Conservation (phyloP, 2,329 filamentous ascomycete species). For the Penicillium decumbens region DNA sequence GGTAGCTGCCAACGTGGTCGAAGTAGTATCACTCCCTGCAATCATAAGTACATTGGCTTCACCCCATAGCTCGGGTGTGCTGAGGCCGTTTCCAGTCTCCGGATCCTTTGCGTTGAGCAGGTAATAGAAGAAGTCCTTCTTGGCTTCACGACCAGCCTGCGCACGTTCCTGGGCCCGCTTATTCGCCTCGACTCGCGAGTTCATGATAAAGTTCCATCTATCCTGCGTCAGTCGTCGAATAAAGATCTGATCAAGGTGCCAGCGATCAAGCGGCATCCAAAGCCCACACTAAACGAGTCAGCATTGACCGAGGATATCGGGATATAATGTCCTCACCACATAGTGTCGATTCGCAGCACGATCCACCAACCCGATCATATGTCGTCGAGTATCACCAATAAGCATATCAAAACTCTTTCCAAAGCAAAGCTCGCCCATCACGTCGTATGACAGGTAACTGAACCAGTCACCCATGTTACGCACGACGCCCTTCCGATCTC, state of each 20-base stretch:
- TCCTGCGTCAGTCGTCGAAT: conserved; percentile 64
- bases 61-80: conserved; percentile 63
- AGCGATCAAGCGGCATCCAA: conserved; percentile 63
- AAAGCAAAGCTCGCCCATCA: conserved; percentile 51
- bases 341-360: conserved; percentile 64
- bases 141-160: conserved; percentile 60
- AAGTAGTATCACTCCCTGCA: conserved; percentile 67
- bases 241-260: conserved; percentile 63
- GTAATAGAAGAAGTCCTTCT: conserved; percentile 72
- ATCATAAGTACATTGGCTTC: conserved; percentile 69
- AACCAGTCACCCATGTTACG: conserved; percentile 39
- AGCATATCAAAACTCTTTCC: conserved; percentile 51
- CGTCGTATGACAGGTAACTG: conserved; percentile 47
- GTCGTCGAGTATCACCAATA: conserved; percentile 48
- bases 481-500: conserved; percentile 24
- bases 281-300: conserved; percentile 56
- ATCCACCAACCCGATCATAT: conserved; percentile 63
- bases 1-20: conserved; percentile 52
- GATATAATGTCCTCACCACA: conserved; percentile 50
- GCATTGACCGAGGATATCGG: background rate
- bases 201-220: conserved; percentile 65
- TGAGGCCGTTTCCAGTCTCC: conserved; percentile 64
- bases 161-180: conserved; percentile 56
- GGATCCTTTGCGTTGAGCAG: conserved; percentile 67
- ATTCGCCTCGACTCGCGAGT: conserved; percentile 62